Conservation (phyloP, 163 green algal species). For the Chlamydomonas reinhardtii region DNA sequence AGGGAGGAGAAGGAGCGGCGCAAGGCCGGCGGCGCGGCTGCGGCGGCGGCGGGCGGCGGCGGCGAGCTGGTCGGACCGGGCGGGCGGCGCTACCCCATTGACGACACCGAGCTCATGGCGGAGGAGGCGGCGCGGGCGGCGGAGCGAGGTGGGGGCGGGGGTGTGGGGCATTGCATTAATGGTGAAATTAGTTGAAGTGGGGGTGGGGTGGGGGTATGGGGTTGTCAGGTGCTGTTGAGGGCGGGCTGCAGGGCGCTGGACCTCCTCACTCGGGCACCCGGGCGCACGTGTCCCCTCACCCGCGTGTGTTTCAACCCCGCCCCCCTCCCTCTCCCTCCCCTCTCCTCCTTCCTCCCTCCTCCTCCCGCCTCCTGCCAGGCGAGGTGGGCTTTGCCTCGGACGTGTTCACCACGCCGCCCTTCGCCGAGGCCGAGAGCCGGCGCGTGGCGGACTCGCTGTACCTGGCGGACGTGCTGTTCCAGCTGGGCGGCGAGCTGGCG, state of each 20-base stretch:
- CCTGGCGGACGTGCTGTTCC: conserved; percentile 32
- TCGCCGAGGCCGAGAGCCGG: conserved; percentile 8
- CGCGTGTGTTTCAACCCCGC: too few relatives aligned
- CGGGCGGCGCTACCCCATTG: conserved; percentile 9
- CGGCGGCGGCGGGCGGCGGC: too few relatives aligned
- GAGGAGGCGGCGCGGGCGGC: conserved; percentile 12
- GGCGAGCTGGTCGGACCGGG: not conserved
- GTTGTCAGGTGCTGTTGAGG: not conserved
- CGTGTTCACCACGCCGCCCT: conserved; percentile 17
- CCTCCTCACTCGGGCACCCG: too few relatives aligned
- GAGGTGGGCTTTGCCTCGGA: not conserved
- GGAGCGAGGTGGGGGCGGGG: conserved; percentile 4
- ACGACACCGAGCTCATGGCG: conserved; percentile 35
- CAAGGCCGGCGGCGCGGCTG: too few relatives aligned
- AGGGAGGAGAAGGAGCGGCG: conserved; percentile 7
- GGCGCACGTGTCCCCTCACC: too few relatives aligned
- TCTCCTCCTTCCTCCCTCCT: too few relatives aligned
- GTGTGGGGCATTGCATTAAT: too few relatives aligned
- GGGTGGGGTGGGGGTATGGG: not conserved
- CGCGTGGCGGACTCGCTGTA: conserved; percentile 40
- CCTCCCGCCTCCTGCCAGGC: too few relatives aligned
- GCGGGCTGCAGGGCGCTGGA: not conserved
- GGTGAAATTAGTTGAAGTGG: too few relatives aligned
- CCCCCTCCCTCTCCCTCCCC: not conserved
- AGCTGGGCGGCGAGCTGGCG: conserved; percentile 36